Conservation (phyloP, 78 protist species). For the Trichosphaerium sp. region DNA sequence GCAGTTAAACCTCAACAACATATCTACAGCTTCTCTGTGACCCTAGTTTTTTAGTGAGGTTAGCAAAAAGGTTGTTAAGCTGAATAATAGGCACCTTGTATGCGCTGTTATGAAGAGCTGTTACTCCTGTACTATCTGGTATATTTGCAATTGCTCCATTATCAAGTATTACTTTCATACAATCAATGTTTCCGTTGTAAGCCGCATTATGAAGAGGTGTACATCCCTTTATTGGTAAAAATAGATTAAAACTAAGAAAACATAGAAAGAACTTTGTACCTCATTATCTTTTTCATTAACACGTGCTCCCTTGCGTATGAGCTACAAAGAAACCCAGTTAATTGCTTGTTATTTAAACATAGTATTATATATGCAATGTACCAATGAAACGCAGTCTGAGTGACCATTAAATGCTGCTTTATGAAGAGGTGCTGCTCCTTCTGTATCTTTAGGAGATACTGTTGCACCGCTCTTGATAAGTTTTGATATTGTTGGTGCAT, state of each 20-base stretch:
- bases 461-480: slow-evolving; percentile 36
- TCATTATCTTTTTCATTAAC: slow-evolving; percentile 40
- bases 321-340: too few relatives aligned
- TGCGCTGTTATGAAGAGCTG: too few relatives aligned
- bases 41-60: background rate
- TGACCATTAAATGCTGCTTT: slow-evolving; percentile 57
- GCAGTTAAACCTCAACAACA: background rate
- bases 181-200: slow-evolving; percentile 32
- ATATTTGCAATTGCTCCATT: too few relatives aligned
- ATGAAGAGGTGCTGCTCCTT: slow-evolving; percentile 46
- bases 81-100: too few relatives aligned
- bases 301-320: slow-evolving; percentile 26
- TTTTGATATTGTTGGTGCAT: slow-evolving; percentile 16
- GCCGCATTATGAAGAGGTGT: slow-evolving; percentile 55
- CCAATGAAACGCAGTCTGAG: too few relatives aligned
- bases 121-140: too few relatives aligned
- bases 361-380: too few relatives aligned
- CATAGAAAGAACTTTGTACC: too few relatives aligned
- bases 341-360: too few relatives aligned
- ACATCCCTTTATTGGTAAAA: too few relatives aligned
- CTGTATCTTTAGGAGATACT: slow-evolving; percentile 34
- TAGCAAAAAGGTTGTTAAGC: background rate
- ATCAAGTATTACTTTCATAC: slow-evolving; percentile 14
- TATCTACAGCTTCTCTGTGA: background rate
- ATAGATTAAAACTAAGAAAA: too few relatives aligned